Evolutionary conservation across 148 eudicot species (phyloP), one percentile per base, ranked within the genome.

Genomic region (Silene conica): DNA sequence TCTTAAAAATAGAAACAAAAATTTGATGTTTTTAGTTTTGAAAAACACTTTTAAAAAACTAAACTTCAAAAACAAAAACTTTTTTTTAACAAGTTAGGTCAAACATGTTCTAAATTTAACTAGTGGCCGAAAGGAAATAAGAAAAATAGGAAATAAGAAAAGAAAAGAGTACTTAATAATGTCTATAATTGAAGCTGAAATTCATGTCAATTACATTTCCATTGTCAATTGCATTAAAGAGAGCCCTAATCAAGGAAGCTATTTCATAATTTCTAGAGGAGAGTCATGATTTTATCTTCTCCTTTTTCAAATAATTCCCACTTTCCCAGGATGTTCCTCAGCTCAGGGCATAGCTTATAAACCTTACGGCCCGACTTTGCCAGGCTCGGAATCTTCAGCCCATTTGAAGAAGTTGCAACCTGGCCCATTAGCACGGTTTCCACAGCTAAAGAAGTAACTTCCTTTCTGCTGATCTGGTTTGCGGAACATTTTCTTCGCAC

Each of bases 381-480:
- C 67, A 34, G 75, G 70, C 8, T 83, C 82, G 70, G 81, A 50
- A 22, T 80, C 85, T 28, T 74, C 61, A 19, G 86, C 89, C 96
- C 98, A 91, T 84, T 81, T 87, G 75, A 88, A 84, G 77, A 78
- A 93, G 3, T 74, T 78, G 84, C 98, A 93, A 41, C 67, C 84
- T 16, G 96, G 83, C 54, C 98, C 98, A 80, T 85, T 81, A 69
- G 87, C 82, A 89, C 89, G 89, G 71, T 91, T 85, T 76, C 98
- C 98, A 62, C 98, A 93, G 28, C 92, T 88, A 18, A 88, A 91
- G 88, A 93, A 93, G 70, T 77, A 67, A 72, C 85, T 87, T 20
- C 91, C 92, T 60, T 86, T 88, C 71, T 76, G 86, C 0, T 92
- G 87, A 63, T 97, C 98, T 1, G 95, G 92, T 70, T 85, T 89